A percentile compares a stretch with the other conserved stretches of the same genome.
phyloP scores from a whole-genome alignment of 768 basidiomycete species.

The Mycena metata region DNA sequence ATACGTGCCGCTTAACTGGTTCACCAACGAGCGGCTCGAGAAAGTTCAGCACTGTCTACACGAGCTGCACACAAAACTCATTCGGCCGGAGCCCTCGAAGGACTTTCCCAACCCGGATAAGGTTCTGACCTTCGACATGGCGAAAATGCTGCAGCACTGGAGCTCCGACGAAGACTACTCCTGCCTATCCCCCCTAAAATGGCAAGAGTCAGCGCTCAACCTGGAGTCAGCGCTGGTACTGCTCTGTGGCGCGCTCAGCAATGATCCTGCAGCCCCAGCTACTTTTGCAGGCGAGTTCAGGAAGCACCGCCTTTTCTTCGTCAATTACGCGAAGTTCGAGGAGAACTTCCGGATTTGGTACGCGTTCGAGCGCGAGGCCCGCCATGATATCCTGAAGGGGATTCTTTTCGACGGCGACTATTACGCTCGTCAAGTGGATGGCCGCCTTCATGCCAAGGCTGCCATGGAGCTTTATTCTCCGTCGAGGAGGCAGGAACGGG shows the following conservation, averaged over 20 bases:
- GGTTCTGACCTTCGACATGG: conserved; percentile 12
- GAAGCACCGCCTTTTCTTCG: conserved; percentile 23
- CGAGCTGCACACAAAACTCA: conserved; percentile 12
- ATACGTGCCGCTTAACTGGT: conserved; percentile 21
- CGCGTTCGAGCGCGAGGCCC: conserved; percentile 21
- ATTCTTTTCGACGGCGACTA: conserved; percentile 10
- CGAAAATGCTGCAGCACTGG: conserved; percentile 2
- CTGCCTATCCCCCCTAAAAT: conserved; percentile 8
- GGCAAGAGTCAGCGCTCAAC: conserved; percentile 4
- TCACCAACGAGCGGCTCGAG: conserved; percentile 9
- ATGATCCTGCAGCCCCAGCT: neutral
- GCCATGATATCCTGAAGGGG: conserved; percentile 19
- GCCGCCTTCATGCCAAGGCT: neutral
- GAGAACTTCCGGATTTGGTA: conserved; percentile 27
- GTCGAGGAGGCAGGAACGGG: neutral
- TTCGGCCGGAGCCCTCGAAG: neutral
- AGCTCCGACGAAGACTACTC: neutral
- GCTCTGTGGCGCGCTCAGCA: neutral
- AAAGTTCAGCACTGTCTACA: conserved; percentile 1
- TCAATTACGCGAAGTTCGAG: conserved; percentile 25
- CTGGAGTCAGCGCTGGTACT: neutral
- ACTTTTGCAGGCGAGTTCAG: neutral
- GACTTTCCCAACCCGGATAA: conserved; percentile 11
- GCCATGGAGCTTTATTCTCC: neutral
- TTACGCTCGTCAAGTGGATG: conserved; percentile 17